Evolutionary conservation across 139 green algal genomes (phyloP), one percentile per base, ranked within the genome.

Genomic region (Haematococcus sp.): DNA sequence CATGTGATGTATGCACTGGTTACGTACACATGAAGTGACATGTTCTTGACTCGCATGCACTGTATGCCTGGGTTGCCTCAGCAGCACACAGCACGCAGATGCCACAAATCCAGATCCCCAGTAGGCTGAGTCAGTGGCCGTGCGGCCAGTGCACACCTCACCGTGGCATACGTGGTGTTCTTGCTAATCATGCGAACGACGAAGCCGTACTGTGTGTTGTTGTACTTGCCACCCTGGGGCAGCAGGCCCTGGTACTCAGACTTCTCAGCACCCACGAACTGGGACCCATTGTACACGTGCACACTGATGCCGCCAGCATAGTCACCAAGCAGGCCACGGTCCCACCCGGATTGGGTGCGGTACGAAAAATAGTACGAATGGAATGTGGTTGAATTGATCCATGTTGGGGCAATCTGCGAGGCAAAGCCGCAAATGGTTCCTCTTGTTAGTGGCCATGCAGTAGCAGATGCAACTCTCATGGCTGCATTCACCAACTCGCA

Each of bases 241-340:
- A 65, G 58, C n/a, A 34, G 11, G 58, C 58, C 58, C 58, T 65
- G 58, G 25, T 34, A 27, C 58, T 65, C 58, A 17, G 58, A 65
- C 58, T 65, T 65, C 25, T 34, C 11, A 22, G 58, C 20, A 27
- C 58, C 27, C 23, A 65, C 58, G 11, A 34, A 27, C 58, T 65
- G 58, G 25, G 58, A 65, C 4, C 58, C 58, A n/a, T 65, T 65
- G 58, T 34, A 65, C 20, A 65, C 25, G 25, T 65, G 58, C 58
- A 65, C 58, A 15, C 58, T 65, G 11, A 65, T 27, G 27, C 58
- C 28, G 58, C 58, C 11, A 4, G 27, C 58, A 35, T 40, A 65
- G 4, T 34, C 20, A 40, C 20, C 34, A 3, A 19, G 58, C 25
- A 65, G 25, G 3, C 11, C 25, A n/a, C 25, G 11, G 58, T 65